Evolutionary conservation across 345 rosid species (phyloP).

Genomic region (Jatropha curcas): DNA sequence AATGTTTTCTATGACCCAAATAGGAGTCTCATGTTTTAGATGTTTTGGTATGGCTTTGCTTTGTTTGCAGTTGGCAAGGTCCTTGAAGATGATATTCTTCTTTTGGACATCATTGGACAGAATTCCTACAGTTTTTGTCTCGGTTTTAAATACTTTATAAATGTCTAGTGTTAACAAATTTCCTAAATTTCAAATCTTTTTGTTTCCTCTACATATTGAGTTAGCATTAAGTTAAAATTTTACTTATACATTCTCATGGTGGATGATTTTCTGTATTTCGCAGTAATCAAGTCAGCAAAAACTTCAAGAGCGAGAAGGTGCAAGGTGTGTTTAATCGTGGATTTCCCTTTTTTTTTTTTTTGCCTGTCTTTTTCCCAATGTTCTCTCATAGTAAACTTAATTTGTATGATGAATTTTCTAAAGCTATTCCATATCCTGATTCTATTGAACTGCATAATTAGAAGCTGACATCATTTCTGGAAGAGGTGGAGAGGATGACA

Average conservation of each 20-base stretch:
- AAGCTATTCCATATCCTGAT: background rate
- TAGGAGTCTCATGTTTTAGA: background rate
- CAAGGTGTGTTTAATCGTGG: conserved; percentile 27
- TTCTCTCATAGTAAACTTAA: background rate
- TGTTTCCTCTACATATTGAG: no score
- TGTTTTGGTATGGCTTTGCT: background rate
- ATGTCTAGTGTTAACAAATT: background rate
- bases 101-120: no score
- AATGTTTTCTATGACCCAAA: background rate
- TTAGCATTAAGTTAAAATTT: background rate
- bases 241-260: background rate
- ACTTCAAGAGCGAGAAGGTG: conserved; percentile 14
- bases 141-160: background rate
- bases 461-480: conserved; percentile 12
- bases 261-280: background rate
- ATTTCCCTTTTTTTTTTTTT: background rate
- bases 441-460: conserved; percentile 23
- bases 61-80: background rate
- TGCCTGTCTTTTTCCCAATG: background rate
- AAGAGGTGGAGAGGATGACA: conserved; percentile 16
- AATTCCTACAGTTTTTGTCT: no score
- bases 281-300: conserved; percentile 24
- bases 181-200: background rate
- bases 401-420: background rate
- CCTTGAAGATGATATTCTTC: background rate